These are phyloP conservation scores for Fusarium continuum DNA, from an alignment of 2,329 filamentous ascomycete species.

Conservation along the genomic window DNA sequence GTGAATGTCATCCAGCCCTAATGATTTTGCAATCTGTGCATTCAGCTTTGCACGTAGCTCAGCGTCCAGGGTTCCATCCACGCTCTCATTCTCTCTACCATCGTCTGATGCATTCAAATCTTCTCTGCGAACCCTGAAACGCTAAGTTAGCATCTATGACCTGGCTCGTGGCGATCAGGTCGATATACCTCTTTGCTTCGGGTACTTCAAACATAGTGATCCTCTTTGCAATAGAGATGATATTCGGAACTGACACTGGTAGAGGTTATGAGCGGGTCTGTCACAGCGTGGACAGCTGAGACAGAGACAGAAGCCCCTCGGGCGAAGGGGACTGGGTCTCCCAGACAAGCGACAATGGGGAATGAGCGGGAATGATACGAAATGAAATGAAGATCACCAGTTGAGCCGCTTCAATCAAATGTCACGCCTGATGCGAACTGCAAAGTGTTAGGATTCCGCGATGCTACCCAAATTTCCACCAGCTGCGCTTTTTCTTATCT, in stretches of 20 bases:
- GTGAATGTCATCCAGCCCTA: slow-evolving; percentile 52
- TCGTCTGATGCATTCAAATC: slow-evolving; percentile 57
- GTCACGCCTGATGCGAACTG: not conserved
- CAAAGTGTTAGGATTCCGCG: slow-evolving; percentile 3
- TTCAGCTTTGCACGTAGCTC: slow-evolving; percentile 57
- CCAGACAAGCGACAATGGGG: not conserved
- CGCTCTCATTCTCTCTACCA: slow-evolving; percentile 37
- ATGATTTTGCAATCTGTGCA: slow-evolving; percentile 57
- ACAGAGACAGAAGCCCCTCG: not conserved
- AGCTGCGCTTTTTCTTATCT: slow-evolving; percentile 36
- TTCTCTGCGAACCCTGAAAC: slow-evolving; percentile 61
- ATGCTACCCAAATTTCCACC: slow-evolving; percentile 36
- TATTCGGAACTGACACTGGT: not conserved
- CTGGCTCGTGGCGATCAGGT: not conserved
- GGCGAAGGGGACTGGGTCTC: not conserved
- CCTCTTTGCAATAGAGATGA: not conserved
- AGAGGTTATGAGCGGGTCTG: slow-evolving; percentile 2
- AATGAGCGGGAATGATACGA: not conserved
- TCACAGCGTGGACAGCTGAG: not conserved
- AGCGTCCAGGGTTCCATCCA: slow-evolving; percentile 48
- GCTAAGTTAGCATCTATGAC: slow-evolving; percentile 9
- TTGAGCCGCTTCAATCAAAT: slow-evolving; percentile 27
- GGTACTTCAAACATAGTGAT: slow-evolving; percentile 45
- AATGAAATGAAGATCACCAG: slow-evolving; percentile 6
- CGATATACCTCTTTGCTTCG: slow-evolving; percentile 46